Percentiles rank a stretch among this genome's conserved stretches.
Conservation (phyloP, 2,329 filamentous ascomycete genomes). For the Didymella lethalis region DNA sequence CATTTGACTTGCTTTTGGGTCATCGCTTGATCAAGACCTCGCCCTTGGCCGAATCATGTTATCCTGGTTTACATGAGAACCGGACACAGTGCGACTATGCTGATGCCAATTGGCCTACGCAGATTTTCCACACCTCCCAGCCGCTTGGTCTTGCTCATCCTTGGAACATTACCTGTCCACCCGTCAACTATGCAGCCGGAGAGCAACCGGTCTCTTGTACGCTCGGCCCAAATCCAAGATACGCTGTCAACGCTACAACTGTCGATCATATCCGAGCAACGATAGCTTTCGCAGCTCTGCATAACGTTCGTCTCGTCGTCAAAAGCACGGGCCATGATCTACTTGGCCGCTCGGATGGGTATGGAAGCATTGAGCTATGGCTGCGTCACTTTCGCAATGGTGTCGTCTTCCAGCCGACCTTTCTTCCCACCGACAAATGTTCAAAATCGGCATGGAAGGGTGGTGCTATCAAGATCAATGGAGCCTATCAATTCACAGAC, state of each 20-base stretch:
- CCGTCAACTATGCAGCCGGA: not conserved
- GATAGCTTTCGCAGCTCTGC: not conserved
- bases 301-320: slow-evolving; percentile 36
- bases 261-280: slow-evolving; percentile 3
- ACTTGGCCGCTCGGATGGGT: slow-evolving; percentile 31
- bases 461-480: slow-evolving; percentile 1
- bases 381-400: slow-evolving; percentile 38
- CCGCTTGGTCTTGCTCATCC: slow-evolving; percentile 3
- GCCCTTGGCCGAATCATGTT: slow-evolving; percentile 4
- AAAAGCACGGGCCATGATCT: slow-evolving; percentile 41
- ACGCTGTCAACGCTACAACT: not conserved
- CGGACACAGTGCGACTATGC: not conserved
- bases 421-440: not conserved
- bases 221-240: slow-evolving; percentile 4
- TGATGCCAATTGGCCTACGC: slow-evolving; percentile 1
- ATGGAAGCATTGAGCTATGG: slow-evolving; percentile 37
- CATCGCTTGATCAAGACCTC: slow-evolving; percentile 2
- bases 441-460: not conserved
- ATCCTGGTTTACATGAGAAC: not conserved
- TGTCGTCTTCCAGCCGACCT: not conserved
- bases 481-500: slow-evolving; percentile 1
- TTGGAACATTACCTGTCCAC: slow-evolving; percentile 6
- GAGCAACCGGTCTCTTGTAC: not conserved
- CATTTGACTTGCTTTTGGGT: not conserved
- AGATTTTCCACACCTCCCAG: not conserved